A percentile compares a stretch with the other conserved stretches of the same genome.
phyloP scores from a whole-genome alignment of 1,284 basidiomycete genomes.

The Rhodotorula sp. region DNA sequence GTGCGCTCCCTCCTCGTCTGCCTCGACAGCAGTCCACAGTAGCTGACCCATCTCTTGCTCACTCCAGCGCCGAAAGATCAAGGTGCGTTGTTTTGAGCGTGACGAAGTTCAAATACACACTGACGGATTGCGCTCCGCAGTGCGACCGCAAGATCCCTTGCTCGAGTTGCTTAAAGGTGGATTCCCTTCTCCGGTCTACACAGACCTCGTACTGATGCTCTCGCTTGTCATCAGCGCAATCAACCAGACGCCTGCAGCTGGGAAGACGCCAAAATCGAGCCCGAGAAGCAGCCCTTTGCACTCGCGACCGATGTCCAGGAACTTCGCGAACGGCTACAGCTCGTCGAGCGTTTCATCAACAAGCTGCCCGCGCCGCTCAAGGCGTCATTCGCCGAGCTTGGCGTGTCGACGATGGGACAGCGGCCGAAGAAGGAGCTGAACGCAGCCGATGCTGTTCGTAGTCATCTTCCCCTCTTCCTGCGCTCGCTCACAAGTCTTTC shows the following conservation, averaged over 20 bases:
- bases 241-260: constrained; percentile 1
- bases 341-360: constrained; percentile 26
- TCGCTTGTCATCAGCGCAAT: not conserved
- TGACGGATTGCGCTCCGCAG: not conserved
- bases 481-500: not conserved
- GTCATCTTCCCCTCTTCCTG: not conserved
- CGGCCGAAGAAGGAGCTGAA: not conserved
- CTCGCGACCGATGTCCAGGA: constrained; percentile 24
- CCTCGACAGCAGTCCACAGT: not conserved
- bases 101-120: not conserved
- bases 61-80: constrained; percentile 29
- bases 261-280: constrained; percentile 35
- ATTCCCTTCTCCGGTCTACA: not conserved
- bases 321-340: not conserved
- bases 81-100: not conserved
- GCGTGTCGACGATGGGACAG: constrained; percentile 6
- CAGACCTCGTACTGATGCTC: not conserved
- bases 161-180: constrained; percentile 24
- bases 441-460: not conserved
- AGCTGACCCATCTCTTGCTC: not conserved
- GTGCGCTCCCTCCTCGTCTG: not conserved
- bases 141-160: constrained; percentile 33
- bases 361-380: constrained; percentile 14
- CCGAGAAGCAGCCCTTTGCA: constrained; percentile 28
- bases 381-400: constrained; percentile 17